Percentiles rank a stretch among this genome's conserved stretches.
Conservation (phyloP, 129 eudicot species). For the Flaveria sonorensis region DNA sequence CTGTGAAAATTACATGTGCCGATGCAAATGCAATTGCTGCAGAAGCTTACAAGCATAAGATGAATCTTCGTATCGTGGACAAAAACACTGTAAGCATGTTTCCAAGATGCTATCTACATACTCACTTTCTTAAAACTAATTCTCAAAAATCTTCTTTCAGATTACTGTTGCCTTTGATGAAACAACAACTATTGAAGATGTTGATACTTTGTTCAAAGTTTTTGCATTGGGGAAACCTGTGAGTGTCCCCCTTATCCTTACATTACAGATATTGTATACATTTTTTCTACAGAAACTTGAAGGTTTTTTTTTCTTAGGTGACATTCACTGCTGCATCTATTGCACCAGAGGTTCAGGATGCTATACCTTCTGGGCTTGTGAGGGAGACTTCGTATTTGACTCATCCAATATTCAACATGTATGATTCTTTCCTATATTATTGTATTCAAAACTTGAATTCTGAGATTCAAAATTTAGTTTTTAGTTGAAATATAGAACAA, state of each 20-base stretch:
- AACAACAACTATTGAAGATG: constrained; percentile 92
- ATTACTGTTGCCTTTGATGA: constrained; percentile 88
- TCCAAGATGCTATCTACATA: neutral
- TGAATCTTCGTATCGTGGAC: constrained; percentile 77
- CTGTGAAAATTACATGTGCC: constrained; percentile 80
- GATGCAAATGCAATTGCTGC: constrained; percentile 70
- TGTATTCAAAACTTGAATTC: neutral
- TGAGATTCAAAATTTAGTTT: neutral
- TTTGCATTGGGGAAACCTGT: constrained; percentile 79
- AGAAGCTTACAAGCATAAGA: constrained; percentile 73
- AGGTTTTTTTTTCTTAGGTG: constrained; percentile 46
- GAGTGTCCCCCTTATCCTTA: constrained; percentile 32
- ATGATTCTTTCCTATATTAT: constrained; percentile 28
- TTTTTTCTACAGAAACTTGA: constrained; percentile 11
- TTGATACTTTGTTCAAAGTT: constrained; percentile 79
- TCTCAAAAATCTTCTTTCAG: constrained; percentile 39
- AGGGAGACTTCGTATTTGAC: constrained; percentile 79
- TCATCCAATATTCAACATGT: constrained; percentile 85
- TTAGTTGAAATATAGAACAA: neutral
- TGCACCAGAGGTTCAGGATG: constrained; percentile 74
- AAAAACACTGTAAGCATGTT: constrained; percentile 64
- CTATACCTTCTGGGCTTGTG: constrained; percentile 71
- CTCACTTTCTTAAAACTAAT: neutral
- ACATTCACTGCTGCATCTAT: constrained; percentile 78
- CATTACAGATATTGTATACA: neutral